Evolutionary conservation across 768 basidiomycete genomes (phyloP), one percentile per base, ranked within the genome.

Genomic region (Tulasnella sp.): DNA sequence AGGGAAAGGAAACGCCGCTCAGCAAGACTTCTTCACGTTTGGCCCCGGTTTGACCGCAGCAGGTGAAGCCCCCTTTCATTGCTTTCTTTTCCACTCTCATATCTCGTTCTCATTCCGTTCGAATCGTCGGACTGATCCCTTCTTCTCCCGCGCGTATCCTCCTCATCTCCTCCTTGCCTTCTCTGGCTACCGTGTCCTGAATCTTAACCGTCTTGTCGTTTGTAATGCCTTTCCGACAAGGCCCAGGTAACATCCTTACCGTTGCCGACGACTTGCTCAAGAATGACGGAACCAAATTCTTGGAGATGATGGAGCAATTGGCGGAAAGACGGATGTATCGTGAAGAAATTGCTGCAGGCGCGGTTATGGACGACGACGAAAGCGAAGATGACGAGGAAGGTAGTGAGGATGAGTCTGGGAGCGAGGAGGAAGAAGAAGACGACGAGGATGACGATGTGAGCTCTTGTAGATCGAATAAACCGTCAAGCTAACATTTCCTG

Each of bases 281-380:
- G 87, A 99, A 99, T 81, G 96, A 99, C 81, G 97, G 97, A 1
- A 94, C 96, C 81, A 98, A 97, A 85, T 99, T 99, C 85, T 85
- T 99, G 80, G 97, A 99, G 86, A 99, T 99, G 97, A 99, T 99
- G 97, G 97, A 99, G 83, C 95, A 97, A 83, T 88, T 99, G 25
- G 96, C 97, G 0, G 95, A 97, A 81, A 89, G 94, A 71, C 89
- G 97, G 67, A 94, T 97, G 88, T 91, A 93, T 80, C 88, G 96
- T 4, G 96, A 98, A 81, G 92, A 96, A 80, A 86, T 88, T 81
- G 86, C 84, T 0, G 85, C 87, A 85, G 39, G 87, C 85, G 79
- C 72, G 22, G 86, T 88, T 0, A 90, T 89, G 42, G 88, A 88
- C 0, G 91, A 89, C 36, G 87, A 87, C 29, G 89, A 84, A 71